Evolutionary conservation across 2,329 filamentous ascomycete genomes (phyloP).

Genomic region (Beauveria sp.): DNA sequence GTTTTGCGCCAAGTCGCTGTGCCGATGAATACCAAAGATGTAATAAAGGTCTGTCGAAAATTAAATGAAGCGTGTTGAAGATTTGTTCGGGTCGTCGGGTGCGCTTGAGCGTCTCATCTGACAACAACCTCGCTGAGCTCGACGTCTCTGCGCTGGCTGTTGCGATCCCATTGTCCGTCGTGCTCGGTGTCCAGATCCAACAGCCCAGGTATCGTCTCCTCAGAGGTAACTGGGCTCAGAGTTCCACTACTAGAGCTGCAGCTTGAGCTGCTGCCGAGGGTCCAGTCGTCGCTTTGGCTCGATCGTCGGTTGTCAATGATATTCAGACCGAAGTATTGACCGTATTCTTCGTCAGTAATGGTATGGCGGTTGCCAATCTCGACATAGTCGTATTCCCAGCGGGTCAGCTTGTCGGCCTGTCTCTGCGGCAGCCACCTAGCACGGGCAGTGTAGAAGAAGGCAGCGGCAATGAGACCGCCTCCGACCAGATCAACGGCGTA

Average conservation of each 20-base stretch:
- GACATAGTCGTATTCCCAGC: conserved; percentile 94
- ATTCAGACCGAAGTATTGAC: conserved; percentile 39
- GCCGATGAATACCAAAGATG: conserved; percentile 34
- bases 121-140: conserved; percentile 41
- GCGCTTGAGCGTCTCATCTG: conserved; percentile 3
- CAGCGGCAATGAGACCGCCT: conserved; percentile 69
- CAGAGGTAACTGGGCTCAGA: conserved; percentile 42
- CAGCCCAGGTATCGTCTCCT: conserved; percentile 31
- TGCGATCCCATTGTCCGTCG: conserved; percentile 32
- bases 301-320: conserved; percentile 35
- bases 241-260: conserved; percentile 41
- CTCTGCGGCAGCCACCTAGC: conserved; percentile 73
- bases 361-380: conserved; percentile 63
- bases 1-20: conserved; percentile 32
- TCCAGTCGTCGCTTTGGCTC: conserved; percentile 78
- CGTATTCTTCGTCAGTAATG: conserved; percentile 38
- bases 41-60: conserved; percentile 25
- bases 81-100: conserved; percentile 19
- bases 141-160: conserved; percentile 30
- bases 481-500: conserved; percentile 90
- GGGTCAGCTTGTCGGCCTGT: conserved; percentile 76
- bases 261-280: conserved; percentile 74
- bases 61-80: conserved; percentile 21
- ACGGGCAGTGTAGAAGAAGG: conserved; percentile 76
- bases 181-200: conserved; percentile 29